Evolutionary conservation across 768 basidiomycete genomes (phyloP), one percentile per base, ranked within the genome.

Genomic region (Lactarius akahatsu): DNA sequence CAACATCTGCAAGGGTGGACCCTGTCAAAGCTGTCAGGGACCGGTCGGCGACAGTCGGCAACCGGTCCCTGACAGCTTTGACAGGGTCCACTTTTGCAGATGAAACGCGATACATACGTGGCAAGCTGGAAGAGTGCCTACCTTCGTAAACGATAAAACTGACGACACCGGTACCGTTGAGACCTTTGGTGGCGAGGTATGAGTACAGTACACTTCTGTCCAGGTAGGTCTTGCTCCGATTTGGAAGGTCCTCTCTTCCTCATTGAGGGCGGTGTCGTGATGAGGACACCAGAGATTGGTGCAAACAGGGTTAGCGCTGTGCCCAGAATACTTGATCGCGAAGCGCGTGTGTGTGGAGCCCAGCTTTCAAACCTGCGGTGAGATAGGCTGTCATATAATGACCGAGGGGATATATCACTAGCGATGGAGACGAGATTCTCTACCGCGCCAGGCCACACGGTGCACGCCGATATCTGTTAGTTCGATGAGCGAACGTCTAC

Each of bases 181-280:
- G 59, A 23, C 66, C 62, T 20, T 40, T 50, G 18, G 61, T 62
- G 5, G 43, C 65, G 23, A 69, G 47, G 11, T 41, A 62, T 26
- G 54, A 68, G 47, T 69, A 72, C 18, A 71, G 47, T 69, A 71
- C 18, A 72, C 68, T 8, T 71, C 62, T 43, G 72, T 66, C 71
- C 71, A 72, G 9, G 64, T 66, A 16, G 61, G 56, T 16, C 71
- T 71, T 5, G 71, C 59, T 11, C 68, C 61, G 41, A 69, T 38
- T 16, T 58, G 56, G 26, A 61, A 61, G 11, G 68, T 64, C 15
- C 45, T 9, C 18, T n/a, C 60, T 20, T 18, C 15, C 26, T 28
- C 57, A 45, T 65, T 13, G n/a, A 66, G 59, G 18, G 38, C 52
- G 40, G 61, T 62, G 2, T 54, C 54, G 69, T 38, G 34, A 72